Base-by-base conservation (phyloP, 2,329 filamentous ascomycete species). In the Orbilia brochopaga region DNA sequence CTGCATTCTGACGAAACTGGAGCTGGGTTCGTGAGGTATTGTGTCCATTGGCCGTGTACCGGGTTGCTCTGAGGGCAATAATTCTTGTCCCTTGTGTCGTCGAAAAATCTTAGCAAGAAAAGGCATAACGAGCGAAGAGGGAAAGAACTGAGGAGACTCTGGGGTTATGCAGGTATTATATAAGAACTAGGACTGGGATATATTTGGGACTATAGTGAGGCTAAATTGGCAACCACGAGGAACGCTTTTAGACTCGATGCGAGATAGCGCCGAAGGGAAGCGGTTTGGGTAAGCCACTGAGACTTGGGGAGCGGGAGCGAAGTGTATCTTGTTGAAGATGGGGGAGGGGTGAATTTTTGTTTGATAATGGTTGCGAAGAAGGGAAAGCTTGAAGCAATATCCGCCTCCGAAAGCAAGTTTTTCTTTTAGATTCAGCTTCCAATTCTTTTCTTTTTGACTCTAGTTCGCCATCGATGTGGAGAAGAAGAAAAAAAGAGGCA, bases 31-130 rank as follows among this genome's bases (percentile, higher is more conserved):
- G 37, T 70, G 58, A 1, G 54, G 50, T 40, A 70, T 59, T 13
- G 46, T 44, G 10, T 70, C 54, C 59, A 59, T 70, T 60, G 62
- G 58, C n/a, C 44, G 53, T 15, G 46, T 35, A 37, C 21, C 32
- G 1, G 53, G 27, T 13, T 24, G 15, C 13, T 50, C 35, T 35
- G 52, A 54, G 19, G 52, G 53, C n/a, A 55, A 59, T 32, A 27
- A 40, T 8, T 63, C 58, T 15, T 53, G 58, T 27, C 46, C 59
- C 66, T 70, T 70, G 53, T 61, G 62, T 21, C 13, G 66, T 64
- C 54, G 66, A 35, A 70, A 70, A 27, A 70, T 10, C 55, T 70
- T 70, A 64, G 66, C 64, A 70, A 37, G 23, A 48, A 50, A 44
- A 35, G 23, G 48, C 66, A 70, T 70, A 51, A 24, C 19, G 46